phyloP scores from a whole-genome alignment of 345 rosid genomes.

The Gossypium australe region DNA sequence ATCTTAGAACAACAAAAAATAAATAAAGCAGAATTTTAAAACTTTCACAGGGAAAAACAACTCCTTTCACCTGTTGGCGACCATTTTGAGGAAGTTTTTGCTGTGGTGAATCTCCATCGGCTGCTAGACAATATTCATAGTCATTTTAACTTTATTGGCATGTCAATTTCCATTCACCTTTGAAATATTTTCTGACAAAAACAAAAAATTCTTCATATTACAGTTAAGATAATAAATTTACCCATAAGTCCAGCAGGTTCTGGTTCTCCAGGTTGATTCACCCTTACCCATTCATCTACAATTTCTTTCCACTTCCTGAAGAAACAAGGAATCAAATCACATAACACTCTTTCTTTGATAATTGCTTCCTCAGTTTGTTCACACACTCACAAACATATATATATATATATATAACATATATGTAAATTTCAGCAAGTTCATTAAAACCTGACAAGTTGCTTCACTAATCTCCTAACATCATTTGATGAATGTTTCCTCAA shows the following conservation, averaged over 20 bases:
- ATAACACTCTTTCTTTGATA: not conserved
- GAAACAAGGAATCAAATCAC: conserved; percentile 11
- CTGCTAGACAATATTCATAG: conserved; percentile 29
- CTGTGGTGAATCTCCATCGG: conserved; percentile 87
- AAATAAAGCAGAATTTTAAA: conserved; percentile 16
- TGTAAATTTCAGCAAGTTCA: not conserved
- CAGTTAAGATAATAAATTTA: conserved; percentile 20
- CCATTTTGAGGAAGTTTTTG: conserved; percentile 62
- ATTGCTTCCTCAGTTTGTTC: too few species aligned
- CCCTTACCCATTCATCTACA: conserved; percentile 89
- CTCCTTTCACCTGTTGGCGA: conserved; percentile 73
- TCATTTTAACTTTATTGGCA: conserved; percentile 44
- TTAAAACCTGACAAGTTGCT: conserved; percentile 33
- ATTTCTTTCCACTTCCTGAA: conserved; percentile 91
- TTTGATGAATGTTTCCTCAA: conserved; percentile 52
- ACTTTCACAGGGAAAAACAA: conserved; percentile 18
- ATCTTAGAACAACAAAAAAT: conserved; percentile 32
- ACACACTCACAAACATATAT: not conserved
- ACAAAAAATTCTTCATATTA: conserved; percentile 4
- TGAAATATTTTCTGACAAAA: conserved; percentile 16
- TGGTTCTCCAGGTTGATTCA: conserved; percentile 70
- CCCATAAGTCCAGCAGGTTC: conserved; percentile 74
- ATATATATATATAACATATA: not conserved
- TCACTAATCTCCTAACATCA: conserved; percentile 57
- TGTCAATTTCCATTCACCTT: conserved; percentile 18